These are phyloP conservation scores for Backusella circina DNA, from an alignment of 192 early-diverging fungal genomes.

Conservation along the genomic window DNA sequence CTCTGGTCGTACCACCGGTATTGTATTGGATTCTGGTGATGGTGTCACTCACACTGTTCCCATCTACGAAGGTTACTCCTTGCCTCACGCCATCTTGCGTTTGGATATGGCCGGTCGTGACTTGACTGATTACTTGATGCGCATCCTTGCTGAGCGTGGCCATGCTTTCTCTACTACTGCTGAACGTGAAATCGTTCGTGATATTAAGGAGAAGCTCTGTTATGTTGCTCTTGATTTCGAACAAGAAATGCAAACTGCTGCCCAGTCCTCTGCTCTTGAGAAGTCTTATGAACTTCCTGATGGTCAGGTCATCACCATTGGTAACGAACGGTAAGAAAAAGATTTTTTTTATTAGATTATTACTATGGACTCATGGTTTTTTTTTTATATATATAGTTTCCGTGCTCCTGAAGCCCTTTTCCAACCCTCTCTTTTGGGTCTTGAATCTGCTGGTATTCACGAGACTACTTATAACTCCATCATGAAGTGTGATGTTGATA, in stretches of 20 bases:
- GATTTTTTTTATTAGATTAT: background rate
- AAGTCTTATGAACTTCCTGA: slow-evolving; percentile 98
- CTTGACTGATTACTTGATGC: slow-evolving; percentile 91
- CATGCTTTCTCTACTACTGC: slow-evolving; percentile 93
- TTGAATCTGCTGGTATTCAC: slow-evolving; percentile 90
- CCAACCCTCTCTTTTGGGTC: slow-evolving; percentile 89
- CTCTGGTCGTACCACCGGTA: slow-evolving; percentile 97
- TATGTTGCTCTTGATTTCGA: slow-evolving; percentile 98
- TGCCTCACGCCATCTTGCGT: slow-evolving; percentile 95
- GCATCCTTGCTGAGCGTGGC: slow-evolving; percentile 92
- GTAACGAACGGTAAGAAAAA: slow-evolving; percentile 68
- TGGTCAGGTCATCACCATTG: slow-evolving; percentile 96
- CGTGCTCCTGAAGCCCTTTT: slow-evolving; percentile 96
- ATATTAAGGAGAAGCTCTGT: slow-evolving; percentile 99
- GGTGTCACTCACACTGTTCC: slow-evolving; percentile 97
- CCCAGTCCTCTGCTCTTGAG: slow-evolving; percentile 85
- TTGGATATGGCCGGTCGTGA: slow-evolving; percentile 96
- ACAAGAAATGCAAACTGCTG: slow-evolving; percentile 94
- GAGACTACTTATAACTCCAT: slow-evolving; percentile 94
- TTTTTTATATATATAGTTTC: slow-evolving; percentile 46
- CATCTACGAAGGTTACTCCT: slow-evolving; percentile 95
- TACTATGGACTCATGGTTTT: background rate
- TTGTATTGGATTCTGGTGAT: slow-evolving; percentile 97
- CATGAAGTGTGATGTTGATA: slow-evolving; percentile 95
- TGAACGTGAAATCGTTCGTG: slow-evolving; percentile 97